Percentiles rank a stretch among this genome's conserved stretches.
Conservation (phyloP, 208 protist genomes). For the Leishmania amazonensis region DNA sequence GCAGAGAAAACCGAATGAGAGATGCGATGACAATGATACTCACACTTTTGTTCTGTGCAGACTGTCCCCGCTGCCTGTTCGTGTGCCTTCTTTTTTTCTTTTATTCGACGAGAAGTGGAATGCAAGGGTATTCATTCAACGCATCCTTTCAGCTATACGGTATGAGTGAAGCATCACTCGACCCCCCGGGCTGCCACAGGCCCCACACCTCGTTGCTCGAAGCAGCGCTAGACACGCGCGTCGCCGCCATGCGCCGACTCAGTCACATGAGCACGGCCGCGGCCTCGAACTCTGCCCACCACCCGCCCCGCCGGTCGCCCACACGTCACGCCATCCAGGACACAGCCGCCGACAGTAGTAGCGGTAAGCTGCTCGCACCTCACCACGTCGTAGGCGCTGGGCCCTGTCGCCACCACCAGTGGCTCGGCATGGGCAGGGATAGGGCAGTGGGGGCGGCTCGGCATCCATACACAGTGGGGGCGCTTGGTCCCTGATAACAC, state of each 20-base stretch:
- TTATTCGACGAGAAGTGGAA: too few species aligned
- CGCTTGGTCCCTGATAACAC: background rate
- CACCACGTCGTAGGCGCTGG: background rate
- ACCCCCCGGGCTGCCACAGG: too few species aligned
- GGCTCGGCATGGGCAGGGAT: background rate
- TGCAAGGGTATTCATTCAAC: background rate
- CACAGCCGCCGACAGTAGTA: background rate
- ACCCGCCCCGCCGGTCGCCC: background rate
- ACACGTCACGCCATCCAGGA: background rate
- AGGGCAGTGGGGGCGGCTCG: background rate
- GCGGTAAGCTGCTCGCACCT: background rate
- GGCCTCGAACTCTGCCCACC: background rate
- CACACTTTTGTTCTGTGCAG: too few species aligned
- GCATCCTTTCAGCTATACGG: too few species aligned
- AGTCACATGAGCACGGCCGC: background rate
- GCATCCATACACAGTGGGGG: background rate
- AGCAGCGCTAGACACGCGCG: background rate
- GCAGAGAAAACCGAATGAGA: too few species aligned
- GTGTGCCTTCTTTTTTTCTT: too few species aligned
- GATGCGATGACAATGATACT: too few species aligned
- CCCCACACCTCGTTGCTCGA: background rate
- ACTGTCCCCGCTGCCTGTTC: too few species aligned
- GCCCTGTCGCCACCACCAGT: background rate
- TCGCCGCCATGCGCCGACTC: background rate
- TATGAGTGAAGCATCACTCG: too few species aligned